phyloP scores from a whole-genome alignment of 257 asterid species.

The Solanum rostratum region DNA sequence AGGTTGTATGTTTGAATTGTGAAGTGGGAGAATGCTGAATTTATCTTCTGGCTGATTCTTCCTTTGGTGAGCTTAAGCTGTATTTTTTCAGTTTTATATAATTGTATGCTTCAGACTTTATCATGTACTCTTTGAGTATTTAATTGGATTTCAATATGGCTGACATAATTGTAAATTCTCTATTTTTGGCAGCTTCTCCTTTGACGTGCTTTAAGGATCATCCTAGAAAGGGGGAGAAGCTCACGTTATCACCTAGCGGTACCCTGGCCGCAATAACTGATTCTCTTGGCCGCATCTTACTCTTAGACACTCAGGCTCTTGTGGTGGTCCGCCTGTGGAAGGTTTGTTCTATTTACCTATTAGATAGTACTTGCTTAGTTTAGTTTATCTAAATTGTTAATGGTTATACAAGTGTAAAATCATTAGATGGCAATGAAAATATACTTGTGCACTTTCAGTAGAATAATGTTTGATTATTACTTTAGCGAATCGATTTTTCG shows the following conservation, averaged over 20 bases:
- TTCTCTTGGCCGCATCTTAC: constrained; percentile 95
- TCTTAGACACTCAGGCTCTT: constrained; percentile 87
- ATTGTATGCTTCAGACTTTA: not conserved
- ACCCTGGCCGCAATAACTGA: constrained; percentile 95
- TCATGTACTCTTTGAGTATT: not conserved
- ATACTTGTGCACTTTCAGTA: not conserved
- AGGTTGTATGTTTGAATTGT: not conserved
- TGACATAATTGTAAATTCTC: not conserved
- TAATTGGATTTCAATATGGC: not conserved
- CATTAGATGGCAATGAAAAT: not conserved
- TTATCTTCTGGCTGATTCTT: not conserved
- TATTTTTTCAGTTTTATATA: not conserved
- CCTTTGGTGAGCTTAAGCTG: not conserved
- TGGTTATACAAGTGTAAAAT: not conserved
- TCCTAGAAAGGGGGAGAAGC: constrained; percentile 95
- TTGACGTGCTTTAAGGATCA: constrained; percentile 87
- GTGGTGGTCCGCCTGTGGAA: constrained; percentile 96
- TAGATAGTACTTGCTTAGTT: not conserved
- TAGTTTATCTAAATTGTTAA: not conserved
- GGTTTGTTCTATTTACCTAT: constrained; percentile 24
- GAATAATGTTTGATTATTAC: not conserved
- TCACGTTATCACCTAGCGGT: constrained; percentile 89
- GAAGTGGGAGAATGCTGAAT: not conserved
- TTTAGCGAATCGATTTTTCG: not conserved
- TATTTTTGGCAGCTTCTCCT: constrained; percentile 63